Base-by-base conservation (phyloP, 371 early-diverging fungal species). In the Mucor mucedo region DNA sequence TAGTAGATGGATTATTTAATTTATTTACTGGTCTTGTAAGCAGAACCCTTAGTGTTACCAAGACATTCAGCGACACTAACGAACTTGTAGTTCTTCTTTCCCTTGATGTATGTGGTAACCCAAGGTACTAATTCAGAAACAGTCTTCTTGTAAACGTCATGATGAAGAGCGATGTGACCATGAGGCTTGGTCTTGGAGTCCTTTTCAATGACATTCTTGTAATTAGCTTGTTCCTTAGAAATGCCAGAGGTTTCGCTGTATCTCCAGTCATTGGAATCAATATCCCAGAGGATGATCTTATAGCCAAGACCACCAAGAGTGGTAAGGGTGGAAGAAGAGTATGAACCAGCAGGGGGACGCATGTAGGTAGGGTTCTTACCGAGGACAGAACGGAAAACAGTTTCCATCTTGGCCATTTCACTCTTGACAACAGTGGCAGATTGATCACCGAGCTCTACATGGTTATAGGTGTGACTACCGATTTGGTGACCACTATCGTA, bases 131-230 rank as follows among this genome's bases (percentile, higher is more conserved):
- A 66, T 50, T 71, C 52, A 0, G 73, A 75, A 33, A 72, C 81
- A 28, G 82, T 79, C 64, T 78, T 78, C 62, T 74, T 44, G 68
- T 80, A 74, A 52, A 83, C 80, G 60, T 85, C 71, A 41, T 71
- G 71, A 11, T 71, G 68, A 41, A 71, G 71, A 48, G 71, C 63
- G 44, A 71, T 71, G 30, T 71, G 71, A 16, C 71, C 71, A n/a
- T 62, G 61, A 50, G 64, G 63, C 27, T 69, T 63, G 4, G 47
- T 54, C 60, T 63, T 54, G 58, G 38, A 47, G n/a, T 71, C 71
- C 9, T 52, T 49, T 33, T 67, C 71, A 27, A 71, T 67, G 13
- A 71, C 65, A 48, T 47, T 35, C 55, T 69, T 63, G 42, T 64
- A 63, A 27, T 64, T 45, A 2, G 21, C 3, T 60, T 60, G 64